Percentiles rank a stretch among this genome's conserved stretches.
These are phyloP conservation scores for Vanderwaltozyma tropicalis DNA, from an alignment of 805 yeast species.

Conservation along the genomic window DNA sequence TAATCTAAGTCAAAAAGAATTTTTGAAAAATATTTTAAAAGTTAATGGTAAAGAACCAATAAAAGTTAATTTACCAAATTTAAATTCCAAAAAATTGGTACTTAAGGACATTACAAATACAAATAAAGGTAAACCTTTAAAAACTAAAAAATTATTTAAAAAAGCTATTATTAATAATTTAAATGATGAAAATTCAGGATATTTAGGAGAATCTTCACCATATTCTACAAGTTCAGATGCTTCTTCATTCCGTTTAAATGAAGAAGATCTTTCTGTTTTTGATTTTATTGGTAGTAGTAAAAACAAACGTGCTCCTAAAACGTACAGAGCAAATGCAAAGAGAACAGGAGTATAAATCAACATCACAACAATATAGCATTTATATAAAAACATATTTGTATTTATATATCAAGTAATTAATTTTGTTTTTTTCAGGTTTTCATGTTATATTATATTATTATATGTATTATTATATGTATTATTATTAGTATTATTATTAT, in stretches of 20 bases:
- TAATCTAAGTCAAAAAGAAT: background rate
- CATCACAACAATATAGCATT: too few species aligned
- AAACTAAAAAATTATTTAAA: conserved; percentile 14
- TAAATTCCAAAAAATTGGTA: background rate
- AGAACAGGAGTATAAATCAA: background rate
- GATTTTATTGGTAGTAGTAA: conserved; percentile 30
- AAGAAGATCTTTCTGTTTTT: conserved; percentile 32
- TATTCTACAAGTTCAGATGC: conserved; percentile 2
- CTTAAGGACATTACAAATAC: conserved; percentile 7
- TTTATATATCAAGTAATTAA: too few species aligned
- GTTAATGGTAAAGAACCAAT: background rate
- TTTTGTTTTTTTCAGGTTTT: too few species aligned
- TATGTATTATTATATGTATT: background rate
- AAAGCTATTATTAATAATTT: conserved; percentile 25
- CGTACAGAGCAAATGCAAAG: conserved; percentile 14
- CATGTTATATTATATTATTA: too few species aligned
- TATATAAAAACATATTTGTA: background rate
- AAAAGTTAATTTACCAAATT: background rate
- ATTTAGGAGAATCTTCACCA: conserved; percentile 6
- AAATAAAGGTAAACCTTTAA: background rate
- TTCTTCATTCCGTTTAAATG: conserved; percentile 17
- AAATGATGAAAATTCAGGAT: conserved; percentile 12
- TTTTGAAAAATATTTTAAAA: background rate
- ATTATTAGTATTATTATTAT: too few species aligned
- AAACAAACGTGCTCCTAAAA: conserved; percentile 14